Base-by-base conservation (phyloP, 176 grass and related monocot genomes). In the Ensete glaucum region DNA sequence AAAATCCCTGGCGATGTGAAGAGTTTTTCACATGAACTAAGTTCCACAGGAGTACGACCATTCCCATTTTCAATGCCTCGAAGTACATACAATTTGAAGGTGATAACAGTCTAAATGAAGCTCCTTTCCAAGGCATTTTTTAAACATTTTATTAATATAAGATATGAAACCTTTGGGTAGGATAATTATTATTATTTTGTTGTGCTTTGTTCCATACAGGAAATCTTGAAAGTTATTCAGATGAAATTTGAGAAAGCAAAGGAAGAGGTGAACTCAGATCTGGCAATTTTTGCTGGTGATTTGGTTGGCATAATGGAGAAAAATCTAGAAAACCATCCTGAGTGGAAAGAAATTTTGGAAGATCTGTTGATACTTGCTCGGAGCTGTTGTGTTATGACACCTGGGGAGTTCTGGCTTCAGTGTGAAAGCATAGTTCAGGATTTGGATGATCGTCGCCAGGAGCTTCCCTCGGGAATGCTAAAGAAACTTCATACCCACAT, bases 361-460 rank as follows among this genome's bases (percentile, higher is more conserved):
- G 96, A 99, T 80, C 55, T 99, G 73, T 80, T 99, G 79, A 89
- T 99, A 84, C 90, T 99, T 87, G 96, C 96, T 84, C 86, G 96
- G 53, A 99, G 88, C 62, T 99, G 96, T 77, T 91, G 84, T 79
- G 89, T 99, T 53, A 99, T 91, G 96, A 88, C 96, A 86, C 84
- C 96, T 29, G 81, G 85, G 50, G 91, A 99, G 62, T 93, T 99
- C 69, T 99, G 96, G 96, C 81, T 99, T 67, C 96, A 99, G 64
- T 99, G 96, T 84, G 96, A 99, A 88, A 88, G 86, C 59, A 99
- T 99, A 85, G 96, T 99, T 68, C 96, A 99, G 81, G 91, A 95
- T 89, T 85, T 99, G 66, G 96, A 99, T 77, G 96, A 99, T 76
- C 91, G 85, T 73, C 88, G 96, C 75, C 96, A 99, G 80, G 86